A percentile compares a stretch with the other conserved stretches of the same genome.
These are phyloP conservation scores for Elsinoe perseae DNA, from an alignment of 2,329 filamentous ascomycete species.

Conservation along the genomic window DNA sequence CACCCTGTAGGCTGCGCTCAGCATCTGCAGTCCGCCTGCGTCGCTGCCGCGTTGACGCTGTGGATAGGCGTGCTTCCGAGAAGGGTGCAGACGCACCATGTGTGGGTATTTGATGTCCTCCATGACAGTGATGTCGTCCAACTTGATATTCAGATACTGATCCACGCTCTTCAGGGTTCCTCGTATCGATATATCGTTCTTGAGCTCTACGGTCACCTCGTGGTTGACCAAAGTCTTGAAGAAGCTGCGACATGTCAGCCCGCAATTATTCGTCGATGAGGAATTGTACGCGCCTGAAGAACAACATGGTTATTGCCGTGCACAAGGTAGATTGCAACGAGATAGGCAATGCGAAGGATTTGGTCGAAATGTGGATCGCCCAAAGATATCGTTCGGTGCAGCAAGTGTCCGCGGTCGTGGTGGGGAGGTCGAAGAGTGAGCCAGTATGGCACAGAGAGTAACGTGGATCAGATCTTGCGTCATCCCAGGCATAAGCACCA, in stretches of 20 bases:
- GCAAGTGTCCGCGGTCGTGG: not conserved
- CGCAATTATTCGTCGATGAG: too few species aligned
- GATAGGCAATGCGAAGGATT: too few species aligned
- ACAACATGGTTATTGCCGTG: constrained; percentile 24
- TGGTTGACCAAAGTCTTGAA: constrained; percentile 99
- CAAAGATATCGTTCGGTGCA: too few species aligned
- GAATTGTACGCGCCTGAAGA: constrained; percentile 30
- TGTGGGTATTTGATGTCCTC: constrained; percentile 95
- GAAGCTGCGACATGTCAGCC: constrained; percentile 53
- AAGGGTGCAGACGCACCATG: constrained; percentile 49
- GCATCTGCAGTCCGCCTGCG: too few species aligned
- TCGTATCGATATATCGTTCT: constrained; percentile 97
- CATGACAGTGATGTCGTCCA: constrained; percentile 87
- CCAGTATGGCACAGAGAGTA: not conserved
- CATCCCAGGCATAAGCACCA: too few species aligned
- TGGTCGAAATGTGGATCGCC: too few species aligned
- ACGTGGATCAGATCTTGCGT: not conserved
- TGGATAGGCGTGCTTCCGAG: too few species aligned
- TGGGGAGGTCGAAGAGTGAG: not conserved
- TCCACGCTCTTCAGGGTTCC: constrained; percentile 95
- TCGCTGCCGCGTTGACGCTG: too few species aligned
- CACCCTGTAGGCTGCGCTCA: too few species aligned
- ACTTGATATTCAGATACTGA: constrained; percentile 98
- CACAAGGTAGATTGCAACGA: too few species aligned
- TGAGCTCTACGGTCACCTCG: constrained; percentile 95